Evolutionary conservation across 2,329 filamentous ascomycete species (phyloP).

Genomic region (Colletotrichum eleusines): DNA sequence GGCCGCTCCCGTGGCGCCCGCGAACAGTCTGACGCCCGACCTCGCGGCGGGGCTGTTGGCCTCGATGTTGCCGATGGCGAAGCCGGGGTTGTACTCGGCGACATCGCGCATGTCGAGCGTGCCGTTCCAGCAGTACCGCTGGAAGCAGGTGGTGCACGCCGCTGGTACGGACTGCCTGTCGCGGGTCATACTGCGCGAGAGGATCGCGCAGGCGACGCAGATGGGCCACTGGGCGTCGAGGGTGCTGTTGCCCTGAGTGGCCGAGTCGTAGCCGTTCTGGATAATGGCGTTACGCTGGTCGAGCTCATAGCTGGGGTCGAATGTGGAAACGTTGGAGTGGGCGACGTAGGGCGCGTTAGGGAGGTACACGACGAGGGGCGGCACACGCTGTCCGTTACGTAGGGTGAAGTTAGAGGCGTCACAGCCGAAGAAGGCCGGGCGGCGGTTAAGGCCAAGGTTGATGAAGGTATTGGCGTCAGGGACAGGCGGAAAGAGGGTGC

Average conservation of each 20-base stretch:
- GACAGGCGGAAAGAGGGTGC: constrained; percentile 69
- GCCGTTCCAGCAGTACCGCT: constrained; percentile 94
- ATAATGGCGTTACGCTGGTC: constrained; percentile 83
- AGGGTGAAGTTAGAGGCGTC: constrained; percentile 64
- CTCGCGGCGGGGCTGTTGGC: constrained; percentile 35
- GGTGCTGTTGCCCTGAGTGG: constrained; percentile 85
- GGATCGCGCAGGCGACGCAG: constrained; percentile 89
- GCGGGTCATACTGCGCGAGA: constrained; percentile 79
- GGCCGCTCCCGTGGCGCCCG: constrained; percentile 22
- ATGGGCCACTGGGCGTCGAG: constrained; percentile 80
- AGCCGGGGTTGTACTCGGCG: constrained; percentile 48
- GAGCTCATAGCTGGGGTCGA: constrained; percentile 73
- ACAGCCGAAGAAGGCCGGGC: constrained; percentile 75
- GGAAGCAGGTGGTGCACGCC: constrained; percentile 82
- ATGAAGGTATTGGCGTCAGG: constrained; percentile 68
- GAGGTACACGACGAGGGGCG: constrained; percentile 86
- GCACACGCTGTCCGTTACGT: constrained; percentile 57
- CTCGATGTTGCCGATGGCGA: constrained; percentile 46
- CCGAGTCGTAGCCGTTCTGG: constrained; percentile 85
- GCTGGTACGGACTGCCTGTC: constrained; percentile 77
- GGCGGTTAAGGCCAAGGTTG: constrained; percentile 68
- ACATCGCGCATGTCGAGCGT: constrained; percentile 54
- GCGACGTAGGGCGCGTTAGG: constrained; percentile 86
- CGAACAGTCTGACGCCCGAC: constrained; percentile 13
- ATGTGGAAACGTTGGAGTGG: constrained; percentile 84